Evolutionary conservation across 2,329 filamentous ascomycete species (phyloP).

Genomic region (Penicillium sp.): DNA sequence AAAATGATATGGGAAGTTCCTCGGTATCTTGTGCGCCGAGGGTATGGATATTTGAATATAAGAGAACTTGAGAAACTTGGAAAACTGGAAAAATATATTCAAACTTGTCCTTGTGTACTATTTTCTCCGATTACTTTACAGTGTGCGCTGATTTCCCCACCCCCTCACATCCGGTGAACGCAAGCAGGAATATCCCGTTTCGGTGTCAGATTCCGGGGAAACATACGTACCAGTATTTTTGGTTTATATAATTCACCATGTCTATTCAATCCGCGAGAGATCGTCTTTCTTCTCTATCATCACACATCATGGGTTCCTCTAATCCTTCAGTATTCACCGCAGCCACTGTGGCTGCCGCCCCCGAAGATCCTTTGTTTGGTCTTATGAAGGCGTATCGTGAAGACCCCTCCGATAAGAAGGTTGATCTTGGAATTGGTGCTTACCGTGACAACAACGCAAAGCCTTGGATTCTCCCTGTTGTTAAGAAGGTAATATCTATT

Average conservation of each 20-base stretch:
- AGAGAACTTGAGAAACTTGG: background rate
- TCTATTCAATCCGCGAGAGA: constrained; percentile 22
- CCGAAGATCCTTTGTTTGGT: constrained; percentile 92
- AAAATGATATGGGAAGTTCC: background rate
- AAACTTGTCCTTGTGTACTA: too few relatives aligned
- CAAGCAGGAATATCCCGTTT: constrained; percentile 31
- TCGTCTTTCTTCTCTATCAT: constrained; percentile 36
- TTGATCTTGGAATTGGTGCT: constrained; percentile 92
- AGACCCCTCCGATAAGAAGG: constrained; percentile 73
- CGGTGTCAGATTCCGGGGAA: constrained; percentile 27
- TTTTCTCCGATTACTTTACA: too few relatives aligned
- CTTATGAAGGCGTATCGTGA: constrained; percentile 83
- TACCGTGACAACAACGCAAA: constrained; percentile 95
- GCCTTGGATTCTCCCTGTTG: constrained; percentile 94
- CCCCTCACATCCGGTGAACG: constrained; percentile 36
- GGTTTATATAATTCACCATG: constrained; percentile 21
- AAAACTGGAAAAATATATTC: too few relatives aligned
- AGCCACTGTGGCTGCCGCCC: constrained; percentile 78
- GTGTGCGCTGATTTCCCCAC: background rate
- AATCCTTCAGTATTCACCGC: constrained; percentile 68
- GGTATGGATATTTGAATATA: background rate
- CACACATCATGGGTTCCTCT: constrained; percentile 65
- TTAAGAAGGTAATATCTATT: constrained; percentile 71
- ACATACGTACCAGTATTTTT: background rate
- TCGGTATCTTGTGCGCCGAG: constrained; percentile 3